Evolutionary conservation across 1,139 yeast genomes (phyloP), one percentile per base, ranked within the genome.

Genomic region (Blastobotrys malaysiensis): DNA sequence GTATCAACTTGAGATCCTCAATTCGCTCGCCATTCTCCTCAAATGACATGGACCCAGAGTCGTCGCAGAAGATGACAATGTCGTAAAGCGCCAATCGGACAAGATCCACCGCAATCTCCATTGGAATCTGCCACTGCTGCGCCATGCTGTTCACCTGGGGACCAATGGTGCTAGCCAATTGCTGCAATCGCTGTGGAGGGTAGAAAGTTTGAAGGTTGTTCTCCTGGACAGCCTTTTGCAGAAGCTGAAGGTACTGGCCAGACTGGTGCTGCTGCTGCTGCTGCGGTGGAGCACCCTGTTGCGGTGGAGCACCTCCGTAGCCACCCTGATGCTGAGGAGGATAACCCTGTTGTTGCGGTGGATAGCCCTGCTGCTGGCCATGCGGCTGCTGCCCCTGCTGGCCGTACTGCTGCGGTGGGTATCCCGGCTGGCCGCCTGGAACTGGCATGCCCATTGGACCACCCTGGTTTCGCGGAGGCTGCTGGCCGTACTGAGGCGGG

Each of bases 21-120:
- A 69, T 68, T 47, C 72, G 66, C 55, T 68, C 70, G n/a, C 72
- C 72, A 50, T 65, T 66, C 55, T 68, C 72, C 55, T 68, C 71
- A 54, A 68, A 68, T 3, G 69, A 63, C 72, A 69, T 69, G 27
- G 72, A 68, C 5, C 72, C 72, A 9, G 71, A 68, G 54, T 69
- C 72, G 52, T 69, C 72, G 26, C 68, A 66, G 51, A 61, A 68
- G 18, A 69, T 55, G 27, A 69, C 66, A 54, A 69, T 63, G 53
- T 69, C 72, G 56, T 68, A 69, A 11, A 69, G 62, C 7, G 72
- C 68, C 43, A 69, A 59, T 6, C 69, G 63, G 43, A 65, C 66
- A 19, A 67, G 55, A 54, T 69, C 72, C 22, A 60, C 62, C 11
- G 71, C 71, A 48, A 69, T 56, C 56, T 67, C 71, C 58, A 60